These are phyloP conservation scores for Barnettozyma sucrosica DNA, from an alignment of 805 yeast species.

Conservation along the genomic window DNA sequence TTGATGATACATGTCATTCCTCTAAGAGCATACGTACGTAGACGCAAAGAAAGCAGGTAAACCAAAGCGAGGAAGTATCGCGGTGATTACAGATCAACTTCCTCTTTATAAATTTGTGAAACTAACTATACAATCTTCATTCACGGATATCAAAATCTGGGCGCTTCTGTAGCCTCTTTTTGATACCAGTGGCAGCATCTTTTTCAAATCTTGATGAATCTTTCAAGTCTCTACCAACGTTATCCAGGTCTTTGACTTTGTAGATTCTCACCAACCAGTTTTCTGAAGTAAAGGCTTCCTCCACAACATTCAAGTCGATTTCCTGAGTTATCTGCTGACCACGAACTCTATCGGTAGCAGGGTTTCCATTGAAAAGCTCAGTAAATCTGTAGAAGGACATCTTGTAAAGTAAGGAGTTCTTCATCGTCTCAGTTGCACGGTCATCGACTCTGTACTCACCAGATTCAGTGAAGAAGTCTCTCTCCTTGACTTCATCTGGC, in stretches of 20 bases:
- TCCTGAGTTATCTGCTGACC: conserved; percentile 64
- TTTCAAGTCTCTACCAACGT: conserved; percentile 72
- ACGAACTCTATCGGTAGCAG: conserved; percentile 81
- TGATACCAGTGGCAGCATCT: conserved; percentile 26
- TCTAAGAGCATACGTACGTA: neutral
- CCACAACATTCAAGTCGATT: conserved; percentile 65
- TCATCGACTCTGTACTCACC: conserved; percentile 90
- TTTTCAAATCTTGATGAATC: conserved; percentile 52
- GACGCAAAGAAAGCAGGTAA: neutral
- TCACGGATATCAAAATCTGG: conserved; percentile 45
- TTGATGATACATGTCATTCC: neutral
- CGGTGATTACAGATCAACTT: neutral
- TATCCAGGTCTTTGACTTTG: conserved; percentile 84
- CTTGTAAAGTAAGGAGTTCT: conserved; percentile 87
- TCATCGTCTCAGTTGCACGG: conserved; percentile 79
- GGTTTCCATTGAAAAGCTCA: conserved; percentile 55
- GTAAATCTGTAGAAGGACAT: conserved; percentile 85
- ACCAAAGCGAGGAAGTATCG: too few species aligned
- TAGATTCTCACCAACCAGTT: conserved; percentile 96
- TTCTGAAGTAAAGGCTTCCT: conserved; percentile 91
- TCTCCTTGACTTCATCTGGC: conserved; percentile 96
- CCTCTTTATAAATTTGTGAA: neutral
- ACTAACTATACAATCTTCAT: neutral
- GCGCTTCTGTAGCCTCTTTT: conserved; percentile 41
- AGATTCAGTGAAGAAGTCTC: conserved; percentile 71